phyloP scores from a whole-genome alignment of 2,329 filamentous ascomycete genomes.

The Talaromyces sp. region DNA sequence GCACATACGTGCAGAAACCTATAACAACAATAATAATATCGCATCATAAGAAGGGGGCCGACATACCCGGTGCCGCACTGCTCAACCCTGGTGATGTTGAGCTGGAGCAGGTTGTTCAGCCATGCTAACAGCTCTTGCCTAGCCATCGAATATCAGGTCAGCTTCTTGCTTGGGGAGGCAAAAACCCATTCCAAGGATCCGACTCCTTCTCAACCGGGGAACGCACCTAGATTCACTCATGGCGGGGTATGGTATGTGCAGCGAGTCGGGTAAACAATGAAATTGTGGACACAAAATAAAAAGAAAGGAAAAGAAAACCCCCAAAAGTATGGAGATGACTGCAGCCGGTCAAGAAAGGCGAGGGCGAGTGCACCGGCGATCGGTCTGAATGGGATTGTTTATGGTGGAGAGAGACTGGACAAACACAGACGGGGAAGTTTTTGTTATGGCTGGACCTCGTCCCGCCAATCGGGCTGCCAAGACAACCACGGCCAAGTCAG shows the following conservation, averaged over 20 bases:
- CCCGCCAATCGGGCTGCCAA: constrained; percentile 2
- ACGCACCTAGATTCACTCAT: constrained; percentile 62
- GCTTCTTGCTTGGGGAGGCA: constrained; percentile 8
- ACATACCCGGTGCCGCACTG: constrained; percentile 93
- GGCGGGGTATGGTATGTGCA: constrained; percentile 33
- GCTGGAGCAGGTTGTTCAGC: constrained; percentile 95
- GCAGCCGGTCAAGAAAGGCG: not conserved
- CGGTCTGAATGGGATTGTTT: constrained; percentile 11
- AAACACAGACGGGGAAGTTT: constrained; percentile 12
- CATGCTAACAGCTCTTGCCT: constrained; percentile 96
- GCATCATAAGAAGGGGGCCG: constrained; percentile 14
- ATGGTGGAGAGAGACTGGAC: constrained; percentile 4
- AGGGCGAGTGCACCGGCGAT: not conserved
- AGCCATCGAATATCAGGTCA: constrained; percentile 11
- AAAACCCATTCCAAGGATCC: constrained; percentile 14
- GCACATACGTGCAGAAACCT: not conserved
- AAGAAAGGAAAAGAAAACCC: not conserved
- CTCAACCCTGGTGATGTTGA: constrained; percentile 98
- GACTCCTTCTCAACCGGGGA: constrained; percentile 4
- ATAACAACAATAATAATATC: too few species aligned
- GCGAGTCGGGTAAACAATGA: not conserved
- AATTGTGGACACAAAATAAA: not conserved
- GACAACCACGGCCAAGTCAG: not conserved
- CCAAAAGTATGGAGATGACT: not conserved
- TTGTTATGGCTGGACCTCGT: constrained; percentile 8